A percentile compares a stretch with the other conserved stretches of the same genome.
phyloP scores from a whole-genome alignment of 1,139 yeast species.

The Magnusiomyces fungicola region DNA sequence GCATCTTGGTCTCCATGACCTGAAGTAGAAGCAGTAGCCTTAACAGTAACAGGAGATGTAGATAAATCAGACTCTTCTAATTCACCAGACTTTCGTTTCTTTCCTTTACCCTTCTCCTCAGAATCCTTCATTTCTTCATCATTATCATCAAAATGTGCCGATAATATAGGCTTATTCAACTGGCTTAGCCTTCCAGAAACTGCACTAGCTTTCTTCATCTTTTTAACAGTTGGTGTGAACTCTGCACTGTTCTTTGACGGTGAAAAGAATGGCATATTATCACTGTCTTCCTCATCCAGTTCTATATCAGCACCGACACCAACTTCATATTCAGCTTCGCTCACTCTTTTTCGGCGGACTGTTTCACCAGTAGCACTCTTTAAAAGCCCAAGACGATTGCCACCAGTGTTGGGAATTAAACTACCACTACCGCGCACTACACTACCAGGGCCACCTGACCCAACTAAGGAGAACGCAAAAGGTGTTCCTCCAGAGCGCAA shows the following conservation, averaged over 20 bases:
- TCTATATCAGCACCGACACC: not conserved
- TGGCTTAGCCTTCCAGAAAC: not conserved
- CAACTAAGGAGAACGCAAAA: not conserved
- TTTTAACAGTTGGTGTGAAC: conserved; percentile 2
- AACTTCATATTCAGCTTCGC: not conserved
- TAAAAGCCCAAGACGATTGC: not conserved
- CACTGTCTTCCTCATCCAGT: not conserved
- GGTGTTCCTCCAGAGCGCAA: conserved; percentile 11
- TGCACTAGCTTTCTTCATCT: not conserved
- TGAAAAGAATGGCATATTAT: not conserved
- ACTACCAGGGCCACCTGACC: not conserved
- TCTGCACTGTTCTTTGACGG: not conserved
- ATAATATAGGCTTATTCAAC: not conserved
- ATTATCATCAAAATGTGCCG: too few relatives aligned
- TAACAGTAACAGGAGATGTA: too few relatives aligned
- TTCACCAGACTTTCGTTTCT: too few relatives aligned
- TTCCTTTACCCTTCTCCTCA: too few relatives aligned
- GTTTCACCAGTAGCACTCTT: not conserved
- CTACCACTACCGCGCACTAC: not conserved
- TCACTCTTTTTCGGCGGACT: not conserved
- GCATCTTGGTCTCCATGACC: too few relatives aligned
- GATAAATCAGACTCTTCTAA: too few relatives aligned
- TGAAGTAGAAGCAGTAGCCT: too few relatives aligned
- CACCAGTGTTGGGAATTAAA: not conserved
- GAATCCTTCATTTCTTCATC: too few relatives aligned